Conservation (phyloP, 2,329 filamentous ascomycete species). For the Colletotrichum sp. region DNA sequence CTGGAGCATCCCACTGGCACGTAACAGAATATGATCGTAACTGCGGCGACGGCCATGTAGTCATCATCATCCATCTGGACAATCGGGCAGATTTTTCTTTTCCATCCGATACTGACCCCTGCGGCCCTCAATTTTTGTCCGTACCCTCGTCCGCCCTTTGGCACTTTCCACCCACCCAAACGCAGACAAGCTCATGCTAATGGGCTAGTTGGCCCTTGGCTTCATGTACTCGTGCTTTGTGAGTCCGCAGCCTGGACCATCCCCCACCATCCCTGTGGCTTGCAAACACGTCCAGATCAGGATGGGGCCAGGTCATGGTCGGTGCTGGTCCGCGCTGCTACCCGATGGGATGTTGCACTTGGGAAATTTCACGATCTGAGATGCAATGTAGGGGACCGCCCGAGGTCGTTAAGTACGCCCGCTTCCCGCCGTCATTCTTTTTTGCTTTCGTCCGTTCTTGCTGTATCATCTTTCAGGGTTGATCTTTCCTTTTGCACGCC, state of each 20-base stretch:
- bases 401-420: not conserved
- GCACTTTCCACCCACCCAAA: not conserved
- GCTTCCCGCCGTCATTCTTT: not conserved
- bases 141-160: not conserved
- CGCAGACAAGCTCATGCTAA: constrained; percentile 5
- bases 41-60: not conserved
- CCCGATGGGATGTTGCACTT: not conserved
- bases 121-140: not conserved
- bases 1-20: not conserved
- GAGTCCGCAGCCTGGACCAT: not conserved
- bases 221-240: not conserved
- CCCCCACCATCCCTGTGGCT: constrained; percentile 6
- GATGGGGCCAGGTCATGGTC: not conserved
- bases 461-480: not conserved
- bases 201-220: not conserved
- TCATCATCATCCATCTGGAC: not conserved
- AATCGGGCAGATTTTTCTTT: not conserved
- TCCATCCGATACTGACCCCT: not conserved
- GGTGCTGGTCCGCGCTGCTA: not conserved
- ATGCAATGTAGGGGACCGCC: not conserved
- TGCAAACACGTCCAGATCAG: not conserved
- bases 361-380: not conserved
- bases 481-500: not conserved
- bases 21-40: not conserved
- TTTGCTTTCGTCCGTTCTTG: not conserved